A percentile compares a stretch with the other conserved stretches of the same genome.
phyloP scores from a whole-genome alignment of 306 rosid genomes.

The Fragaria nilgerrensis region DNA sequence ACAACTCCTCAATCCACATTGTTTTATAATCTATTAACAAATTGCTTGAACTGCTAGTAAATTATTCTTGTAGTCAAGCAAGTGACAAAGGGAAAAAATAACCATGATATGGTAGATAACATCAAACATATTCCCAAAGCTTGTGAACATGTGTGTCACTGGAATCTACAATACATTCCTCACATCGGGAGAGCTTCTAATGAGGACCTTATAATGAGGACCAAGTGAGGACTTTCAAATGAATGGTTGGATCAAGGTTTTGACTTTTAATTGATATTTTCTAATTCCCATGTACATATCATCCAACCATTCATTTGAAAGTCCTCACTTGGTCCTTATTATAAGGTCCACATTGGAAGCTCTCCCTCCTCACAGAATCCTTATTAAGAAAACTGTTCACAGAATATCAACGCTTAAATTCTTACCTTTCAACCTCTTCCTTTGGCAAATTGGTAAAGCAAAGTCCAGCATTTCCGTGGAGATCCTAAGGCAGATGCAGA shows the following conservation, averaged over 20 bases:
- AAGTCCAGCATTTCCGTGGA: constrained; percentile 90
- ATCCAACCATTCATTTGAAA: no score
- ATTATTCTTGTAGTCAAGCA: neutral
- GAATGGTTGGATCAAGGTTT: no score
- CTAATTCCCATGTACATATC: no score
- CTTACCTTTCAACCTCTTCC: constrained; percentile 83
- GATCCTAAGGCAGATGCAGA: constrained; percentile 36
- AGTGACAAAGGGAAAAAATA: neutral
- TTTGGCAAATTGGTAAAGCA: constrained; percentile 65
- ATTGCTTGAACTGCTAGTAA: neutral
- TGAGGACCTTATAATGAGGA: no score
- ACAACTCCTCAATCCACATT: neutral
- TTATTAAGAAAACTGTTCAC: neutral
- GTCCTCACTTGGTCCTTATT: no score
- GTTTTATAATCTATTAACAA: neutral
- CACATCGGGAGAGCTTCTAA: no score
- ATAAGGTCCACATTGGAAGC: no score
- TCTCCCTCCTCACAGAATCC: neutral
- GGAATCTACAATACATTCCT: neutral
- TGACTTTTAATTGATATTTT: no score
- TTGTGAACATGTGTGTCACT: neutral
- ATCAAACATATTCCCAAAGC: neutral
- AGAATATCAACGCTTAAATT: neutral
- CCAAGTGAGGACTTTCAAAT: no score
- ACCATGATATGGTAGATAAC: neutral